Base-by-base conservation (phyloP, 495 filamentous ascomycete genomes). In the Amphirosellinia nigrospora region DNA sequence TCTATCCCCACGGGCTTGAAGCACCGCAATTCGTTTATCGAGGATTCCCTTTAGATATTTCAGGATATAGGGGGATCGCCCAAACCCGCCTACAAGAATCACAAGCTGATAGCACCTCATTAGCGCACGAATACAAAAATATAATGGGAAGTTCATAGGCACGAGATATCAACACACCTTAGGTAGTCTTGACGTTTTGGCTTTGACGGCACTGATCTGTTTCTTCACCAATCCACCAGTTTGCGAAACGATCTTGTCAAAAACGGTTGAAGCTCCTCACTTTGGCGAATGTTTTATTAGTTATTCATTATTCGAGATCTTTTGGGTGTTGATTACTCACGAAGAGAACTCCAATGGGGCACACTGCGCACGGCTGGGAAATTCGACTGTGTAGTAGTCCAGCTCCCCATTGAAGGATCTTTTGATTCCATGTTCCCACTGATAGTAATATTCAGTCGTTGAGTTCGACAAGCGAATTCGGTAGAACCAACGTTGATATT, bases 371-470 rank as follows among this genome's bases (percentile, higher is more conserved):
- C 46, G 30, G 21, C 19, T 30, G 3, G 63, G 63, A 13, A 65
- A 15, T 28, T 65, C 63, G n/a, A 65, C 11, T n/a, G 21, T 53
- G 13, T 53, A 65, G 21, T 16, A 23, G 11, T 52, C 63, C 19
- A 10, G n/a, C 46, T 52, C 45, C 15, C 46, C 41, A 3, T 28
- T 16, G 10, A 65, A 65, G 19, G 63, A n/a, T 13, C 6, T 19
- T 32, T 65, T 65, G 15, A 65, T 65, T 26, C 46, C 63, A 8
- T 65, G 63, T 53, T 65, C 45, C 63, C 63, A 65, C 63, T 65
- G 41, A 13, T 5, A 23, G 8, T 5, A 21, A 9, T 53, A 34
- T 32, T 65, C 21, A 65, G 46, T 30, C 21, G 16, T 5, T 15
- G 3, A 16, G 16, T 5, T n/a, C 4, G 4, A 16, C 3, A 50